phyloP scores from a whole-genome alignment of 2,329 filamentous ascomycete species.

The Epichloe scottii region DNA sequence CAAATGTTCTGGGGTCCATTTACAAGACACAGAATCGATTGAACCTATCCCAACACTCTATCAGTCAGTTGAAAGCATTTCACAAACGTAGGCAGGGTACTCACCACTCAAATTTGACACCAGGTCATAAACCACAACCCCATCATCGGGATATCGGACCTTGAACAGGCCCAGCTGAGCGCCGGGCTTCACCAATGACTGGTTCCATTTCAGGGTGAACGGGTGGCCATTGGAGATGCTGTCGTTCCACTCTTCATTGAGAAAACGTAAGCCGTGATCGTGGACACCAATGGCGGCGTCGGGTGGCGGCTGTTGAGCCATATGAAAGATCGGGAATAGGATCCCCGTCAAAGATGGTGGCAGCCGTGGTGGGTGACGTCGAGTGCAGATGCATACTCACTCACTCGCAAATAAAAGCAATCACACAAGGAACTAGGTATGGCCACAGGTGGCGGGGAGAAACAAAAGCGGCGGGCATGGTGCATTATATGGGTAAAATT shows the following conservation, averaged over 20 bases:
- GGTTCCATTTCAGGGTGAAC: conserved; percentile 20
- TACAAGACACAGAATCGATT: conserved; percentile 13
- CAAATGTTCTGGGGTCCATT: conserved; percentile 18
- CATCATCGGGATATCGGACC: conserved; percentile 19
- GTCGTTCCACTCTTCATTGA: conserved; percentile 22
- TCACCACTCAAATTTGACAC: conserved; percentile 19
- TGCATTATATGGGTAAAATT: conserved; percentile 10
- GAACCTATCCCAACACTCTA: conserved; percentile 10
- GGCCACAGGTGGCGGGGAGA: conserved; percentile 3
- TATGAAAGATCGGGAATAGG: conserved; percentile 5
- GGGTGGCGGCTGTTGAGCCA: conserved; percentile 11
- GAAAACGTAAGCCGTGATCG: conserved; percentile 18
- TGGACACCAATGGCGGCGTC: conserved; percentile 7
- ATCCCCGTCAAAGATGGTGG: conserved; percentile 3
- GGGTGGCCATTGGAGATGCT: conserved; percentile 19
- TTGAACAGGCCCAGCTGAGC: conserved; percentile 18
- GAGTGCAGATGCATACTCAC: conserved; percentile 2
- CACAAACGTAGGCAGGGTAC: conserved; percentile 4
- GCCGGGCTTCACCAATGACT: conserved; percentile 11
- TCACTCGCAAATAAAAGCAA: background rate
- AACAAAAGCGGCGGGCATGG: conserved; percentile 7
- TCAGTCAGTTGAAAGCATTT: conserved; percentile 4
- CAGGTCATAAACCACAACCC: conserved; percentile 17
- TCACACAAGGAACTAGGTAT: background rate
- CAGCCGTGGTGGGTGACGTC: background rate